A percentile compares a stretch with the other conserved stretches of the same genome.
phyloP scores from a whole-genome alignment of 2,329 filamentous ascomycete species.

The Aureobasidium sp. region DNA sequence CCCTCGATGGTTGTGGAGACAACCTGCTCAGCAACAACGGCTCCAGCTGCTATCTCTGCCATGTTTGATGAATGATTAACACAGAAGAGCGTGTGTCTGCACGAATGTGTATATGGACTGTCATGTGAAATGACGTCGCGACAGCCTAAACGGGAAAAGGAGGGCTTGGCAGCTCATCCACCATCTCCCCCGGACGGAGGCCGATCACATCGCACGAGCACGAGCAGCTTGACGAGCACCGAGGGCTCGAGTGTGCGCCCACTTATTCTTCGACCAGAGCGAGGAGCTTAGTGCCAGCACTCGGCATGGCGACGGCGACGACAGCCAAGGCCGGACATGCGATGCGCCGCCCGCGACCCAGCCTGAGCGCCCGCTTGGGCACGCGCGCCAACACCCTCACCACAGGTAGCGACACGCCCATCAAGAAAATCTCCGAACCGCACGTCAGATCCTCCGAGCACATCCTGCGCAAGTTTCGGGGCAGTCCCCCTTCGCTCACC shows the following conservation, averaged over 20 bases:
- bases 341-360: slow-evolving; percentile 35
- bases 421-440: slow-evolving; percentile 24
- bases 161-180: neutral
- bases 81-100: neutral
- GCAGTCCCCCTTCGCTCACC: slow-evolving; percentile 69
- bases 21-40: slow-evolving; percentile 32
- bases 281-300: neutral
- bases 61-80: slow-evolving; percentile 16
- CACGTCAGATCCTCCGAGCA: slow-evolving; percentile 62
- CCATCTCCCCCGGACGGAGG: neutral
- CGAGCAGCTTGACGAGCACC: neutral
- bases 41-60: slow-evolving; percentile 33
- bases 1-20: slow-evolving; percentile 31
- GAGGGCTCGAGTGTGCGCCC: neutral
- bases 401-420: slow-evolving; percentile 16
- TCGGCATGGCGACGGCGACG: slow-evolving; percentile 26
- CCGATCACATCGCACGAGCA: slow-evolving; percentile 6
- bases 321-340: slow-evolving; percentile 31
- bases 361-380: slow-evolving; percentile 13
- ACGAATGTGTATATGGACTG: too few species aligned
- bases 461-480: slow-evolving; percentile 72
- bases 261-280: neutral
- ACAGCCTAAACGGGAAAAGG: neutral
- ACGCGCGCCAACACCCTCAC: slow-evolving; percentile 16
- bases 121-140: neutral